Evolutionary conservation across 345 rosid species (phyloP).

Genomic region (Syzygium grande): DNA sequence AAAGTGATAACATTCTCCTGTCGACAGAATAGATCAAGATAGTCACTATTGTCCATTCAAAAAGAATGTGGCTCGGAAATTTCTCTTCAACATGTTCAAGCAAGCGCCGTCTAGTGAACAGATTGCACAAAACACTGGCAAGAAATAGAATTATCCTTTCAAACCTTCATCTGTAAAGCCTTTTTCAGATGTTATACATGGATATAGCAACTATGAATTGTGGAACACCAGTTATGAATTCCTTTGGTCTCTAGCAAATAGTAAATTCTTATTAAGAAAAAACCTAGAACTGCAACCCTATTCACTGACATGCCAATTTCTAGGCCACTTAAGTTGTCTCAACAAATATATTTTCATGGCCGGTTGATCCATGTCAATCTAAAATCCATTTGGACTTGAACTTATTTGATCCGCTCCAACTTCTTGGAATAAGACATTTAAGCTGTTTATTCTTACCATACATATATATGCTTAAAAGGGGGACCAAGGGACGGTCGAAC

Average conservation of each 20-base stretch:
- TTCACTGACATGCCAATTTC: too few relatives aligned
- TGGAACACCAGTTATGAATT: too few relatives aligned
- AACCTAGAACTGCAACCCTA: too few relatives aligned
- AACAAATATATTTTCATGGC: too few relatives aligned
- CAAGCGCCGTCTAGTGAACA: not conserved
- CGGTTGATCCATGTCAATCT: not conserved
- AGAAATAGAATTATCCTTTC: not conserved
- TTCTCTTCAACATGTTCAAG: rapidly evolving
- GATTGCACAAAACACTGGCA: not conserved
- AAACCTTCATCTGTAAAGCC: not conserved
- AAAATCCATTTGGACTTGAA: not conserved
- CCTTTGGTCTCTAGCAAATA: too few relatives aligned
- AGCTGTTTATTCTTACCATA: not conserved
- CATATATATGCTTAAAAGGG: not conserved
- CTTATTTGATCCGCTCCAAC: not conserved
- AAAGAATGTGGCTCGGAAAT: rapidly evolving
- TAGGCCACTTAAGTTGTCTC: not conserved
- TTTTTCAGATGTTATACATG: not conserved
- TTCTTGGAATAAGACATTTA: too few relatives aligned
- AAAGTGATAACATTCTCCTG: not conserved
- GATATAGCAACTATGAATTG: too few relatives aligned
- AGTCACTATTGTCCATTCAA: rapidly evolving
- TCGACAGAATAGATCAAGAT: rapidly evolving
- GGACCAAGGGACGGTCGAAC: not conserved
- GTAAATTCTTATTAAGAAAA: too few relatives aligned